phyloP scores from a whole-genome alignment of 2,329 filamentous ascomycete species.

The Clarireedia paspali region DNA sequence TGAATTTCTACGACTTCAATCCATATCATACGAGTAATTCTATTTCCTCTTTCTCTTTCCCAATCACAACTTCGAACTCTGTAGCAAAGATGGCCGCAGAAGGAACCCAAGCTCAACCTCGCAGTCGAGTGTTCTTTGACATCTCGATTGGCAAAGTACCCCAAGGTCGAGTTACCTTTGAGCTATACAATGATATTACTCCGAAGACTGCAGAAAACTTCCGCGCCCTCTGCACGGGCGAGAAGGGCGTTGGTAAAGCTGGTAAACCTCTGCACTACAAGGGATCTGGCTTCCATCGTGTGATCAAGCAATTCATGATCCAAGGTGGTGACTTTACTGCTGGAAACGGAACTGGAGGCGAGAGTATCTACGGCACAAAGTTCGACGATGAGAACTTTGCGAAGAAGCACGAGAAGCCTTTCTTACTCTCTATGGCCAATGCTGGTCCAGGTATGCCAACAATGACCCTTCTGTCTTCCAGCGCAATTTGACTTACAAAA shows the following conservation, averaged over 20 bases:
- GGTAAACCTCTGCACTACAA: constrained; percentile 91
- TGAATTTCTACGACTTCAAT: neutral
- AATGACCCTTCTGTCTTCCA: neutral
- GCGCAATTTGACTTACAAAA: constrained; percentile 5
- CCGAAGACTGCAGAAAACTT: constrained; percentile 98
- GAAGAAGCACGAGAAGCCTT: constrained; percentile 84
- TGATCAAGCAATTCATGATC: constrained; percentile 99
- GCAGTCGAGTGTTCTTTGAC: constrained; percentile 84
- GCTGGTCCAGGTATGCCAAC: constrained; percentile 71
- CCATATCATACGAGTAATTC: neutral
- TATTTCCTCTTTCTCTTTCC: neutral
- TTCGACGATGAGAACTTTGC: constrained; percentile 97
- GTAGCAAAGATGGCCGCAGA: constrained; percentile 33
- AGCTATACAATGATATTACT: constrained; percentile 70
- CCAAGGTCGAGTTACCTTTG: constrained; percentile 75
- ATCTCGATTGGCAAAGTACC: constrained; percentile 69
- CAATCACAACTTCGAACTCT: constrained; percentile 13
- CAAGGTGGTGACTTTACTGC: constrained; percentile 95
- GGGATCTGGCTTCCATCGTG: constrained; percentile 84
- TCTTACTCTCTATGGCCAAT: constrained; percentile 96
- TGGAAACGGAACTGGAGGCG: constrained; percentile 89
- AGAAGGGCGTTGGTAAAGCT: constrained; percentile 76
- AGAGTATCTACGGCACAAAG: constrained; percentile 95
- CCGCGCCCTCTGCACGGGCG: constrained; percentile 85
- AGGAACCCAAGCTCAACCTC: constrained; percentile 14